phyloP scores from a whole-genome alignment of 306 rosid species.

The Pterocarpus macrocarpus region DNA sequence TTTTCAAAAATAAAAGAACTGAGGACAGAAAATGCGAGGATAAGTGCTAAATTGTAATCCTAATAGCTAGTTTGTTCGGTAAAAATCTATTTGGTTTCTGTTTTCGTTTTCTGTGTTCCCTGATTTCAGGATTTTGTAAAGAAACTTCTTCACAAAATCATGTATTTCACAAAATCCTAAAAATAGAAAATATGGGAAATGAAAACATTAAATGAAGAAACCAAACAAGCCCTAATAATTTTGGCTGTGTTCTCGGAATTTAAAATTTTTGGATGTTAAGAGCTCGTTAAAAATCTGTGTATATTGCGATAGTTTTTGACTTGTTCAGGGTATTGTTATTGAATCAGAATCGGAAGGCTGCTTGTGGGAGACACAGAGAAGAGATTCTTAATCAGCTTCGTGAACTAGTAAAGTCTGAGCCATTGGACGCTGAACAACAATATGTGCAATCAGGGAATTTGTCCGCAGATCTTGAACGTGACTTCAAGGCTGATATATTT shows the following conservation, averaged over 20 bases:
- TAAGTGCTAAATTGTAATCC: conserved; percentile 16
- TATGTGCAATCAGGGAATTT: conserved; percentile 44
- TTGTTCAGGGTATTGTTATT: conserved; percentile 61
- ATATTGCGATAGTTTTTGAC: conserved; percentile 46
- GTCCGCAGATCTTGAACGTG: conserved; percentile 49
- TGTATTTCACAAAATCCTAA: no score
- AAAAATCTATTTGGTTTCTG: not conserved
- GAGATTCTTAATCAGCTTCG: conserved; percentile 86
- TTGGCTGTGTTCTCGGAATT: not conserved
- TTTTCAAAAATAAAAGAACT: no score
- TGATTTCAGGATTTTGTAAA: no score
- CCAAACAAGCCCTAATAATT: not conserved
- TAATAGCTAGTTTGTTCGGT: not conserved
- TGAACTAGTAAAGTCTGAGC: conserved; percentile 68
- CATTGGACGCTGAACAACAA: conserved; percentile 45
- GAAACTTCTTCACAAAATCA: no score
- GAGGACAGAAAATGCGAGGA: no score
- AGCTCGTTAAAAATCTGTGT: conserved; percentile 36
- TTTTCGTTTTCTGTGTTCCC: no score
- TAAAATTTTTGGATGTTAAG: conserved; percentile 23
- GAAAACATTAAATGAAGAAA: no score
- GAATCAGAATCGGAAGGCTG: conserved; percentile 83
- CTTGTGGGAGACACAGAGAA: conserved; percentile 80
- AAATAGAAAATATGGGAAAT: no score
- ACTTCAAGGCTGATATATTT: conserved; percentile 51